Evolutionary conservation across 495 filamentous ascomycete genomes (phyloP).

Genomic region (Penicillium waksmanii): DNA sequence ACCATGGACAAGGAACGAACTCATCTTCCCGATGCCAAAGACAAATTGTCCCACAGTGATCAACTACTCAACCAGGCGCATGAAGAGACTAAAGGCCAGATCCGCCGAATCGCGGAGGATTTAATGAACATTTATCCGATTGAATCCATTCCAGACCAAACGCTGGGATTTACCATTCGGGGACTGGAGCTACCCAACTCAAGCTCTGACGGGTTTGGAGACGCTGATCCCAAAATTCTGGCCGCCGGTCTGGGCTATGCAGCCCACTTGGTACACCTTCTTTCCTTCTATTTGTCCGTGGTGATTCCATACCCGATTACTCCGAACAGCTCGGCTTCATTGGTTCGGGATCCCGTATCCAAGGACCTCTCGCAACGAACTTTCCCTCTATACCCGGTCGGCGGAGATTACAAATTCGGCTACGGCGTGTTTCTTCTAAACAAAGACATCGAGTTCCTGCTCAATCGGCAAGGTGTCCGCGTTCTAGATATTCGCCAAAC

Average conservation of each 20-base stretch:
- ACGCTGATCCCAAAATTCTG: conserved; percentile 65
- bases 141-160: conserved; percentile 60
- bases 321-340: conserved; percentile 70
- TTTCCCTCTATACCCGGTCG: conserved; percentile 80
- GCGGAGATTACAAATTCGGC: conserved; percentile 84
- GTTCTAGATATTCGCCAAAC: conserved; percentile 89
- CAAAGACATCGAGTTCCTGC: conserved; percentile 87
- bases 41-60: conserved; percentile 59
- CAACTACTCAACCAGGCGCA: conserved; percentile 58
- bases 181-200: conserved; percentile 78
- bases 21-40: conserved; percentile 54
- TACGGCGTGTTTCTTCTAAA: conserved; percentile 95
- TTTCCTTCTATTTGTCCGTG: conserved; percentile 81
- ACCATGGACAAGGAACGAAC: conserved; percentile 57
- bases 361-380: conserved; percentile 65
- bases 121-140: conserved; percentile 79
- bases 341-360: conserved; percentile 80
- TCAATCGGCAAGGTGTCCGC: conserved; percentile 70
- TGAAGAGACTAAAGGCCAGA: conserved; percentile 74
- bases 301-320: conserved; percentile 81
- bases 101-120: conserved; percentile 84
- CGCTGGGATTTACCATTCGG: conserved; percentile 79
- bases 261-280: conserved; percentile 71
- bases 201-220: conserved; percentile 54
- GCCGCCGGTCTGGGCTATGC: conserved; percentile 84